phyloP scores from a whole-genome alignment of 768 basidiomycete species.

The Kwoniella sp. region DNA sequence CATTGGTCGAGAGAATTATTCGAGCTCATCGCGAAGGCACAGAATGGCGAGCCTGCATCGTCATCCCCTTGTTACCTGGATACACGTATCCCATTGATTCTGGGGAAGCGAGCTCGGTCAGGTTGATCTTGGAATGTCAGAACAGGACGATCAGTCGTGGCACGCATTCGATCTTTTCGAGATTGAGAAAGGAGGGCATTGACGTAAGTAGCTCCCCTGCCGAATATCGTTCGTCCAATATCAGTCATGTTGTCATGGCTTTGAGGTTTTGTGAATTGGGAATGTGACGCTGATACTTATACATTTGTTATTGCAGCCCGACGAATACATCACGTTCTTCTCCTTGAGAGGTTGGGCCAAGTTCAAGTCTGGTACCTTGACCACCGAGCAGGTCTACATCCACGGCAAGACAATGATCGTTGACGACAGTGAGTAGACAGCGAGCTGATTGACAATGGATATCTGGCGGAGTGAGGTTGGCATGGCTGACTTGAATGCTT shows the following conservation, averaged over 20 bases:
- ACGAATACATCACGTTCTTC: constrained; percentile 88
- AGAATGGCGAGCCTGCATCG: constrained; percentile 82
- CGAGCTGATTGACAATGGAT: too few species aligned
- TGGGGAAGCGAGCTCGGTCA: constrained; percentile 85
- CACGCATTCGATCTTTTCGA: constrained; percentile 84
- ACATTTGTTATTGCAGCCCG: constrained; percentile 64
- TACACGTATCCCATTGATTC: constrained; percentile 92
- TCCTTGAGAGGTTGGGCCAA: constrained; percentile 92
- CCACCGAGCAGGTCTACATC: constrained; percentile 92
- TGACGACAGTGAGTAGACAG: constrained; percentile 72
- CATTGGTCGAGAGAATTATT: constrained; percentile 85
- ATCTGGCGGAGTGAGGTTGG: too few species aligned
- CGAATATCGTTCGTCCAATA: too few species aligned
- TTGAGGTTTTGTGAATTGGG: too few species aligned
- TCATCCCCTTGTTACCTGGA: constrained; percentile 89
- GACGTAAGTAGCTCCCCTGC: constrained; percentile 77
- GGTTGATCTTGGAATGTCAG: constrained; percentile 94
- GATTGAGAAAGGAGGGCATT: constrained; percentile 82
- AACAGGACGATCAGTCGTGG: constrained; percentile 85
- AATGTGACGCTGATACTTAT: constrained; percentile 1
- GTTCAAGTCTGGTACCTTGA: constrained; percentile 75
- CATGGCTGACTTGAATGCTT: too few species aligned
- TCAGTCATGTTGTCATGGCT: too few species aligned
- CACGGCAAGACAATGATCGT: constrained; percentile 84
- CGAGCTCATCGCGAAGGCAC: constrained; percentile 77